Conservation (phyloP, 495 filamentous ascomycete genomes). For the Eremomyces bilateralis region DNA sequence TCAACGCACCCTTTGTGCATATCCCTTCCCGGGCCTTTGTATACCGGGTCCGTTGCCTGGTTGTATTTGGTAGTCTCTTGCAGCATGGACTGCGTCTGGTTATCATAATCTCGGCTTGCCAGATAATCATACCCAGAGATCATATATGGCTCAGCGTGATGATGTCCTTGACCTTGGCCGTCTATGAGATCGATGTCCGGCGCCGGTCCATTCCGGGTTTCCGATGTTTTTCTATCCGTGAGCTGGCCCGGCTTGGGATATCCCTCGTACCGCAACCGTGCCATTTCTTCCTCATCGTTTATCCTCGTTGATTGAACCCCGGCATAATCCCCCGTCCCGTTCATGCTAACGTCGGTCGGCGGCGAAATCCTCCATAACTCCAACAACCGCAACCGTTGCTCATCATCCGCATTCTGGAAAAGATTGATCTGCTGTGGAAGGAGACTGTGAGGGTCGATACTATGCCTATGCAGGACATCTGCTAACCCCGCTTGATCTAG, state of each 20-base stretch:
- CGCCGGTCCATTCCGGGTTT: not conserved
- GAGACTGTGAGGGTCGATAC: slow-evolving; percentile 18
- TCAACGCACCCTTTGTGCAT: slow-evolving; percentile 3
- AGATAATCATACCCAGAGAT: slow-evolving; percentile 14
- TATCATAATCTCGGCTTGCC: slow-evolving; percentile 14
- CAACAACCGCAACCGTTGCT: slow-evolving; percentile 19
- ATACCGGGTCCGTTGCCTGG: slow-evolving; percentile 14
- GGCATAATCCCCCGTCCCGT: slow-evolving; percentile 9
- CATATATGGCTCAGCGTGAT: slow-evolving; percentile 16
- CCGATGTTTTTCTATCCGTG: slow-evolving; percentile 7
- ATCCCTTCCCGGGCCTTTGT: slow-evolving; percentile 10
- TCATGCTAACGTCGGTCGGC: slow-evolving; percentile 7
- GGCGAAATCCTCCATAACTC: slow-evolving; percentile 22
- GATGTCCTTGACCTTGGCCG: no score
- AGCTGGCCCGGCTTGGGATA: not conserved
- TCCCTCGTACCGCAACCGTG: slow-evolving; percentile 16
- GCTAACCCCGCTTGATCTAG: slow-evolving; percentile 8
- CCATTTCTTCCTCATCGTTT: slow-evolving; percentile 18
- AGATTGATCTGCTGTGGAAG: slow-evolving; percentile 19
- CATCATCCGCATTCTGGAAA: slow-evolving; percentile 10
- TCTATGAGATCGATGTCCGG: slow-evolving; percentile 4
- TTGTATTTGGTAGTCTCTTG: slow-evolving; percentile 14
- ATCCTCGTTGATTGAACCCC: slow-evolving; percentile 16
- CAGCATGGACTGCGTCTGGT: slow-evolving; percentile 9
- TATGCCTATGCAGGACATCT: slow-evolving; percentile 13